A percentile compares a stretch with the other conserved stretches of the same genome.
Evolutionary conservation across 75 land plant genomes (phyloP).

Genomic region (Chamaecyparis obtusa): DNA sequence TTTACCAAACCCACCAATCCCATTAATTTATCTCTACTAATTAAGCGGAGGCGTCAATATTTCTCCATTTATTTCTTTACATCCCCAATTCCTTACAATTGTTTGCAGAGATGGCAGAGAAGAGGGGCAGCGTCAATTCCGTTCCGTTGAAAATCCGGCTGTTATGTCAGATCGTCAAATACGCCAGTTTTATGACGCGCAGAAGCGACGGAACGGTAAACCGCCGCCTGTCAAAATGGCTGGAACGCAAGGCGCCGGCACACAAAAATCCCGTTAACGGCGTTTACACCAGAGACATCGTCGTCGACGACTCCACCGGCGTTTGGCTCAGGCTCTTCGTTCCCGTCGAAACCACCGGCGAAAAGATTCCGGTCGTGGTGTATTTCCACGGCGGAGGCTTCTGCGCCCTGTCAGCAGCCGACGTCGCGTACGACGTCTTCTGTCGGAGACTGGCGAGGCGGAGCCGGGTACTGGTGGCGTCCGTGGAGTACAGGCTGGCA

Average conservation of each 20-base stretch:
- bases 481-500: conserved; percentile 61
- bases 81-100: background rate
- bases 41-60: too few relatives aligned
- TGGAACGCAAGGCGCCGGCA: conserved; percentile 29
- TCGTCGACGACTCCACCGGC: conserved; percentile 43
- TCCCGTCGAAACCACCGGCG: conserved; percentile 25
- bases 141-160: background rate
- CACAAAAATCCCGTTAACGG: conserved; percentile 29
- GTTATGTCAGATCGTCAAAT: background rate
- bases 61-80: background rate
- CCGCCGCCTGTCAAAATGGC: conserved; percentile 39
- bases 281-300: conserved; percentile 49
- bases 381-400: conserved; percentile 67
- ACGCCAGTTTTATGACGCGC: background rate
- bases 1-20: background rate
- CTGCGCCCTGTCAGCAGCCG: conserved; percentile 21
- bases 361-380: conserved; percentile 39
- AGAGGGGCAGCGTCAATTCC: background rate
- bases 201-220: conserved; percentile 64
- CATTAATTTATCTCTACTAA: background rate
- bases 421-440: conserved; percentile 19
- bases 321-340: conserved; percentile 57
- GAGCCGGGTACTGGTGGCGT: conserved; percentile 34
- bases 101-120: background rate
- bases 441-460: conserved; percentile 31